Evolutionary conservation across 371 early-diverging fungal genomes (phyloP).

Genomic region (Thermomucor indicae-seudaticae): DNA sequence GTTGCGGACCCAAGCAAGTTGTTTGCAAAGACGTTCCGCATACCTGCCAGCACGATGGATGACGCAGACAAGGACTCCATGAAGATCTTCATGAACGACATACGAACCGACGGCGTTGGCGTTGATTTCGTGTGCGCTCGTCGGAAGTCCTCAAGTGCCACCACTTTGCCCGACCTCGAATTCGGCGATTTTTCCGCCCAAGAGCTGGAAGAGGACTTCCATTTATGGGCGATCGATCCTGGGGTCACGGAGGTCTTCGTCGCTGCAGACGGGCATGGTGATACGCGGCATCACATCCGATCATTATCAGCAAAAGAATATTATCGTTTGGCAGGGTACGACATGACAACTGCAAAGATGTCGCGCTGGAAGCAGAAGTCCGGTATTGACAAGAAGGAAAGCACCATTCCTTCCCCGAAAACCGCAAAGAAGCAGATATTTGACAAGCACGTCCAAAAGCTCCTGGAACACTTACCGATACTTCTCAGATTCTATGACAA

Average conservation of each 20-base stretch:
- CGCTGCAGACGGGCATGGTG: not conserved
- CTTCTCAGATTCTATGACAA: not conserved
- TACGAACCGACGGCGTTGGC: not conserved
- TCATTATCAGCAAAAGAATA: not conserved
- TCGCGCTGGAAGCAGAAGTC: too few relatives aligned
- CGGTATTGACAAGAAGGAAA: not conserved
- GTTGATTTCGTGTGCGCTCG: not conserved
- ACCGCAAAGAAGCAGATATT: not conserved
- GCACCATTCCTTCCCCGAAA: not conserved
- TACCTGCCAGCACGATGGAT: not conserved
- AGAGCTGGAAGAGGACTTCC: not conserved
- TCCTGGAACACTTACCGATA: not conserved
- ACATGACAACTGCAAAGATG: not conserved
- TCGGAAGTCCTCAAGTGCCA: not conserved
- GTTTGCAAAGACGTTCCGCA: not conserved
- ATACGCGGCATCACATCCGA: slow-evolving; percentile 1
- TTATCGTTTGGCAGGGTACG: slow-evolving; percentile 1
- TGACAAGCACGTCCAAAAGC: not conserved
- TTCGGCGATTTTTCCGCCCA: not conserved
- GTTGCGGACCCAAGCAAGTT: not conserved
- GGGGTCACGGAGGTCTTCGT: not conserved
- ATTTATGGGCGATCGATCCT: slow-evolving; percentile 6
- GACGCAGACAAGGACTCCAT: not conserved
- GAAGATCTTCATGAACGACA: not conserved
- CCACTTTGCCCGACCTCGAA: not conserved